Conservation (phyloP, 805 yeast species). For the Candida manassasensis region DNA sequence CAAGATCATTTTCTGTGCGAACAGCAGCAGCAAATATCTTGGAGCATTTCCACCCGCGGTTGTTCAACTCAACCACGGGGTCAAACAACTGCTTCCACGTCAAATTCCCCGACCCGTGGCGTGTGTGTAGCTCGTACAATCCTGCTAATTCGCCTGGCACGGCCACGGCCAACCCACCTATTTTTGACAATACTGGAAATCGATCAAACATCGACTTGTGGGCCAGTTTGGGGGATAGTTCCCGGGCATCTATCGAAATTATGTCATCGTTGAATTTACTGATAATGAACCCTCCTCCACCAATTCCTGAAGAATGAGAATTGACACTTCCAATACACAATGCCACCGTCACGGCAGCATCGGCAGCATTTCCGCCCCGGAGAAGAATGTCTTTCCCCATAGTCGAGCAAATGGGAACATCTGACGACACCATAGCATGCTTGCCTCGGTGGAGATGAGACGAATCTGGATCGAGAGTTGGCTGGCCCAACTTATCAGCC, state of each 20-base stretch:
- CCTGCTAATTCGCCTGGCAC: constrained; percentile 93
- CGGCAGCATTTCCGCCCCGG: constrained; percentile 80
- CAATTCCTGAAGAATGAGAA: constrained; percentile 83
- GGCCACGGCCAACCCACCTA: constrained; percentile 86
- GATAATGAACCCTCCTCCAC: constrained; percentile 83
- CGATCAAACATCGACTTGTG: constrained; percentile 59
- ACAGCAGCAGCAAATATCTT: constrained; percentile 32
- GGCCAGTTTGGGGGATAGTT: constrained; percentile 70
- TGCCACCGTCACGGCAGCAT: constrained; percentile 85
- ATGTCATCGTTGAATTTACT: constrained; percentile 35
- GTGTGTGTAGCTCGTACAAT: constrained; percentile 51
- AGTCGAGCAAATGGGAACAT: constrained; percentile 57
- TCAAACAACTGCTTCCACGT: constrained; percentile 68
- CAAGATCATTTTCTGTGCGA: constrained; percentile 19
- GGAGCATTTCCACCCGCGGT: constrained; percentile 53
- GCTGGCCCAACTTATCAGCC: constrained; percentile 21
- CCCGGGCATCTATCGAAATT: constrained; percentile 78
- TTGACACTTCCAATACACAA: constrained; percentile 83
- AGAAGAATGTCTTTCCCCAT: constrained; percentile 55
- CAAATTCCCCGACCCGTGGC: constrained; percentile 67
- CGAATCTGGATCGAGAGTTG: constrained; percentile 40
- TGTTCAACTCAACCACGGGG: constrained; percentile 68
- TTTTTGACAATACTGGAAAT: constrained; percentile 46
- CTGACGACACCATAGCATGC: constrained; percentile 64
- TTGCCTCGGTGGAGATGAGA: constrained; percentile 36